Evolutionary conservation across 192 early-diverging fungal genomes (phyloP), one percentile per base, ranked within the genome.

Genomic region (Coemansia sp.): DNA sequence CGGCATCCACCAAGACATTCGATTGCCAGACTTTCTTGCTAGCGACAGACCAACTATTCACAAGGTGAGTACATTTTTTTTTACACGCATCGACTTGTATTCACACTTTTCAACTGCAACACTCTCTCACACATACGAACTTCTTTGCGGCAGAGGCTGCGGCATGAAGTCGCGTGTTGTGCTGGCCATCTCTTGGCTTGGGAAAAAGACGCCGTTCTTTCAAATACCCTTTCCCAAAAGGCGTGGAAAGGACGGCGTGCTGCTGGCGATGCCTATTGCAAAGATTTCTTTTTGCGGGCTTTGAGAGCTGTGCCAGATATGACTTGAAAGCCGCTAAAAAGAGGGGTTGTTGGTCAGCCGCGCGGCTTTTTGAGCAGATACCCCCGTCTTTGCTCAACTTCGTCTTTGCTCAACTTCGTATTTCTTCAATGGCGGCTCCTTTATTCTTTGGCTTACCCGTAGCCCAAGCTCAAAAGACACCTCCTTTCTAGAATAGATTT

Each of bases 401-500:
- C 31, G 31, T 15, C 31, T 58, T 58, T 36, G 57, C 57, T 36
- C 57, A 58, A 15, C 11, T 16, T 5, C 7, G 29, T 31, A 29
- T 58, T 57, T 58, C 31, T 33, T 36, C 57, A 58, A 58, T 58
- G 29, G 57, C 5, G 6, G 57, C 53, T 18, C 36, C 49, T 58
- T 58, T 31, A 15, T 58, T 58, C 57, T 34, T 36, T 58, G 57
- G 57, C 57, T 34, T 18, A 15, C n/a, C 3, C 7, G 31, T 31
- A 58, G 57, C 16, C 57, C 57, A 58, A 58, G 57, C 57, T 36
- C 57, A 58, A 58, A 58, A 18, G 57, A 18, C 33, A 58, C 57
- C 16, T 36, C 29, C 57, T 58, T 33, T 58, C 57, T 34, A 58
- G 57, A 34, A 34, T 34, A n/a, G 57, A 33, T 6, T 13, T 36